Conservation (phyloP, 306 rosid genomes). For the Vigna nakashimae region DNA sequence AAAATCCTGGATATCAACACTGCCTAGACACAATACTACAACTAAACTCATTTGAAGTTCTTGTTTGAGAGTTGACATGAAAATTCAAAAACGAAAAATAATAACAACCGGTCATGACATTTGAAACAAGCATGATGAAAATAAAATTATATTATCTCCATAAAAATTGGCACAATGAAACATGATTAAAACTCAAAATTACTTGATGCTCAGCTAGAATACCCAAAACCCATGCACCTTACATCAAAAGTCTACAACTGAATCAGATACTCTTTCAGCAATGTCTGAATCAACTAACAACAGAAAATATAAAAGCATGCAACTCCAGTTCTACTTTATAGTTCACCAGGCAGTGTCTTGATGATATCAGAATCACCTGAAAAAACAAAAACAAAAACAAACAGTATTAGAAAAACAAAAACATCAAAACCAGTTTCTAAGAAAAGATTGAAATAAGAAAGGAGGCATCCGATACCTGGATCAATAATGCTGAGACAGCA, state of each 20-base stretch:
- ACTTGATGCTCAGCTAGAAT: constrained; percentile 36
- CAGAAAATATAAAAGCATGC: constrained; percentile 10
- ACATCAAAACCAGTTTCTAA: neutral
- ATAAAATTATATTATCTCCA: constrained; percentile 1
- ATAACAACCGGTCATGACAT: neutral
- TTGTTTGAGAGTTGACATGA: neutral
- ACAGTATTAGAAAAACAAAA: neutral
- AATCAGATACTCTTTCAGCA: constrained; percentile 16
- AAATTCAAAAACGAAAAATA: neutral
- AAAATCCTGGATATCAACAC: too few species aligned
- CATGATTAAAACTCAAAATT: constrained; percentile 31
- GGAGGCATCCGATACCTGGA: constrained; percentile 55
- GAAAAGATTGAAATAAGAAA: neutral
- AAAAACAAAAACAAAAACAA: constrained; percentile 14
- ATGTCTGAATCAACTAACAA: constrained; percentile 36
- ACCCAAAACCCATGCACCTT: constrained; percentile 30
- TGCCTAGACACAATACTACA: too few species aligned
- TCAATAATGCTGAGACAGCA: constrained; percentile 91
- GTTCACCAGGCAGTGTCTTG: constrained; percentile 54
- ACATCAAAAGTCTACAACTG: constrained; percentile 39
- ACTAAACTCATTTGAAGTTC: too few species aligned
- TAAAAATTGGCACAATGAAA: constrained; percentile 13
- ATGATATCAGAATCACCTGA: constrained; percentile 68
- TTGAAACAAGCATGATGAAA: neutral
- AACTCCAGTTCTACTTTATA: constrained; percentile 18